Base-by-base conservation (phyloP, 1,284 basidiomycete genomes). In the Trametes sp. region DNA sequence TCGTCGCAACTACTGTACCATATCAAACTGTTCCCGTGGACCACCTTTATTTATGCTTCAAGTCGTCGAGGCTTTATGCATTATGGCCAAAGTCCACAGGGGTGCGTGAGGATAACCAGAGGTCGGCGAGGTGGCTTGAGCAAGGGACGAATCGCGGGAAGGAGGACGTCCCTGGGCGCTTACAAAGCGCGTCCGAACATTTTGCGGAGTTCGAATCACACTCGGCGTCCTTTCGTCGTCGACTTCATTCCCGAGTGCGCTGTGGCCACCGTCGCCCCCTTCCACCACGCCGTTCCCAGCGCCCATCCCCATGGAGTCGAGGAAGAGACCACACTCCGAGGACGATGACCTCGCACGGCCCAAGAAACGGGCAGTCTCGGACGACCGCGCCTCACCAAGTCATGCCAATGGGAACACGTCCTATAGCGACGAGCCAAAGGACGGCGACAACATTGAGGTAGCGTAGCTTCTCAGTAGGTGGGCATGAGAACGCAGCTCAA, bases 381-480 rank as follows among this genome's bases (percentile, higher is more conserved):
- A 81, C 66, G 75, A 81, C 45, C 83, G 82, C 71, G 83, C 84
- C 62, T 85, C 84, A 65, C 87, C 89, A 36, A 70, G 76, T 54
- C 81, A 80, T 70, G 77, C 84, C 59, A 92, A 90, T 75, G 88
- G 89, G 62, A 75, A 78, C 51, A 67, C 70, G 38, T 67, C 77
- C 45, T 82, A 84, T 58, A 75, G 77, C 54, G 85, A 77, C 65
- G 87, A 89, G 70, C 84, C 85, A 51, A 81, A 80, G 63, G 85
- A 87, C 64, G 80, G 80, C 65, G 85, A 86, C 78, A 86, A 86
- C 72, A 81, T 94, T 65, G 92, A 94, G 87, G 92, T 92, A 78
- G 59, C 52, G 41, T 59, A 52, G 36, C 31, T 19, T 63, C 51
- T 67, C 52, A 64, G 35, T 67, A 93, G 90, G 77, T 82, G 23